Percentiles rank a stretch among this genome's conserved stretches.
These are phyloP conservation scores for Magnaporthales sp. DNA, from an alignment of 2,329 filamentous ascomycete species.

Conservation along the genomic window DNA sequence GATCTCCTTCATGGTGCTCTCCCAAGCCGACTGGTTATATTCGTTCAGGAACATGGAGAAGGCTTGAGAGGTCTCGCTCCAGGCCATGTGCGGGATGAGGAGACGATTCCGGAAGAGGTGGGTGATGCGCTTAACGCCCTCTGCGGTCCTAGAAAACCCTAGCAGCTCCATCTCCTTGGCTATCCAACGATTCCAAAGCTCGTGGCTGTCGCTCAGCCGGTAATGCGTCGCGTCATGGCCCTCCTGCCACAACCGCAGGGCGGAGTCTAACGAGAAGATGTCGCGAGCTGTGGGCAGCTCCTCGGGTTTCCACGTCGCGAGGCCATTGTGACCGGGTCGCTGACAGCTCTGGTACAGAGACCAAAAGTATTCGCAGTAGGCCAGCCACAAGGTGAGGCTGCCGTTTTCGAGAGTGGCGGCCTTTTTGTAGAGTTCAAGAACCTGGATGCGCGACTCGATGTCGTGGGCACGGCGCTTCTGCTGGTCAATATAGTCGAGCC, in stretches of 20 bases:
- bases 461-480: constrained; percentile 51
- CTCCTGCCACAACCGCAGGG: constrained; percentile 62
- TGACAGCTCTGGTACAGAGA: constrained; percentile 59
- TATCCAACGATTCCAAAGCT: constrained; percentile 73
- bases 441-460: constrained; percentile 57
- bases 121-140: constrained; percentile 55
- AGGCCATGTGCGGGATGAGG: constrained; percentile 62
- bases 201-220: constrained; percentile 67
- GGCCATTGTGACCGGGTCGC: constrained; percentile 35
- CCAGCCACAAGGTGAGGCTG: constrained; percentile 66
- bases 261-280: constrained; percentile 59
- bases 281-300: constrained; percentile 62
- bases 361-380: constrained; percentile 73
- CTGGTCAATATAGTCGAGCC: constrained; percentile 71
- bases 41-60: constrained; percentile 69
- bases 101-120: constrained; percentile 64
- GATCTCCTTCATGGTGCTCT: constrained; percentile 61
- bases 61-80: constrained; percentile 65
- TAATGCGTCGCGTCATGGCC: constrained; percentile 65
- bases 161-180: constrained; percentile 63
- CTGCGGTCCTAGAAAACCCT: constrained; percentile 40
- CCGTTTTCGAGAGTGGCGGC: constrained; percentile 64
- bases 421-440: constrained; percentile 64
- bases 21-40: constrained; percentile 63
- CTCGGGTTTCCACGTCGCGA: constrained; percentile 53